Base-by-base conservation (phyloP, 176 grass and related monocot species). In the Oryza officinalis region DNA sequence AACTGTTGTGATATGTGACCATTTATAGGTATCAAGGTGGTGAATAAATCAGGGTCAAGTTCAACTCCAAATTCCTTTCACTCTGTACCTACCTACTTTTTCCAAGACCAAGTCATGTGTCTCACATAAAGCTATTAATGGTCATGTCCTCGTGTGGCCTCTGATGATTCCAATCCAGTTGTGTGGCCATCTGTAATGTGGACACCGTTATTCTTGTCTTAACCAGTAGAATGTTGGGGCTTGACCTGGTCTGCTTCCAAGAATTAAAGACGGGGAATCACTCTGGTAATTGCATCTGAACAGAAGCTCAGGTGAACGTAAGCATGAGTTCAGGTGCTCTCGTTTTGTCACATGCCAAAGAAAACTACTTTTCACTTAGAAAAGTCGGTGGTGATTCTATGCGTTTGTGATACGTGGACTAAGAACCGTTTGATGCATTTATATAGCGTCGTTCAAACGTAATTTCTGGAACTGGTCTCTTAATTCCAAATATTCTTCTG, bases 241-340 rank as follows among this genome's bases (percentile, higher is more conserved):
- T 22, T 73, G 71, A 67, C 61, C 43, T 52, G 81, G 65, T 76
- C 28, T 35, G 13, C 63, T 76, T 67, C 30, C 60, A 27, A 65
- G 28, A 61, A 61, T n/a, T 8, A 1, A 60, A 52, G 17, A 52
- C 6, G 18, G 18, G 17, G 27, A 23, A 6, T n/a, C 37, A 25
- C 11, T 43, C 45, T 13, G 2, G 15, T 59, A 17, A 13, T 47
- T 72, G 43, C 1, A 74, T 74, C 22, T 75, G 81, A 83, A 83
- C 59, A 26, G 37, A 26, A 45, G 27, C 78, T 46, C 45, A 35
- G 27, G 27, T 35, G 57, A 72, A 5, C 33, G 50, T 82, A 50
- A 63, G 18, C 54, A 13, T 30, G 54, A 11, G 37, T n/a, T 45
- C 68, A 25, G 40, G 6, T 10, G 60, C 30, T 49, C 6, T 15